Evolutionary conservation across 371 early-diverging fungal species (phyloP).

Genomic region (Blastocladiella emersonii): DNA sequence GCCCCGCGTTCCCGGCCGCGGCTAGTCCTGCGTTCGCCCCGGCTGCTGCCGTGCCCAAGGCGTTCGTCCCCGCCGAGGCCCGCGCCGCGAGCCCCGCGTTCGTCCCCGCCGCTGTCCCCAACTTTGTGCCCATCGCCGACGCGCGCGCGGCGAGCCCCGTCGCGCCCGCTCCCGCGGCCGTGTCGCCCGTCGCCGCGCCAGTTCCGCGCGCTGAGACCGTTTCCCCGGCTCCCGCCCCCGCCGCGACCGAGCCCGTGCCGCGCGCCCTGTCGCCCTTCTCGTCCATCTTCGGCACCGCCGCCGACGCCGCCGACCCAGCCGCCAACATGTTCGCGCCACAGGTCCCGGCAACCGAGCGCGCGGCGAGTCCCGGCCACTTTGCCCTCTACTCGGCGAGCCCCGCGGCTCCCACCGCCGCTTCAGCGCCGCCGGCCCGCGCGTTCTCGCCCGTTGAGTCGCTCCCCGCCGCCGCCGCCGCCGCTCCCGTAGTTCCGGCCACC

Average conservation of each 20-base stretch:
- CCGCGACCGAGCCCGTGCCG: neutral
- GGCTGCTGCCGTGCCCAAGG: no score
- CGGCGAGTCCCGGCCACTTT: neutral
- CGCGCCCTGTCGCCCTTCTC: neutral
- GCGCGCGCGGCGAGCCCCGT: neutral
- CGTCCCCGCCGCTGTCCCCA: neutral
- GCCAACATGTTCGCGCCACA: no score
- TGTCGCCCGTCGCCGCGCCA: neutral
- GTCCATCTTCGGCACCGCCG: neutral
- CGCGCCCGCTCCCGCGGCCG: neutral
- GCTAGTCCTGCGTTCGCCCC: no score
- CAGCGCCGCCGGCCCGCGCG: no score
- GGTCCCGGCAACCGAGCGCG: no score
- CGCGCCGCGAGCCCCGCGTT: no score
- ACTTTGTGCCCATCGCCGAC: neutral
- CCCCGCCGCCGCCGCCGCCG: no score
- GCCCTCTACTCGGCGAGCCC: neutral
- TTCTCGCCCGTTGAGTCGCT: no score
- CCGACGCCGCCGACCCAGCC: no score
- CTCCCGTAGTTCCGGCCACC: no score
- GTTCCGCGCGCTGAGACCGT: neutral
- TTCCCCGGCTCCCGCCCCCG: neutral
- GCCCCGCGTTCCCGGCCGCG: no score
- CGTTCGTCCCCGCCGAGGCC: no score
- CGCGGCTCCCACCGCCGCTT: neutral